Evolutionary conservation across 2,329 filamentous ascomycete species (phyloP).

Genomic region (Fusarium anguioides): DNA sequence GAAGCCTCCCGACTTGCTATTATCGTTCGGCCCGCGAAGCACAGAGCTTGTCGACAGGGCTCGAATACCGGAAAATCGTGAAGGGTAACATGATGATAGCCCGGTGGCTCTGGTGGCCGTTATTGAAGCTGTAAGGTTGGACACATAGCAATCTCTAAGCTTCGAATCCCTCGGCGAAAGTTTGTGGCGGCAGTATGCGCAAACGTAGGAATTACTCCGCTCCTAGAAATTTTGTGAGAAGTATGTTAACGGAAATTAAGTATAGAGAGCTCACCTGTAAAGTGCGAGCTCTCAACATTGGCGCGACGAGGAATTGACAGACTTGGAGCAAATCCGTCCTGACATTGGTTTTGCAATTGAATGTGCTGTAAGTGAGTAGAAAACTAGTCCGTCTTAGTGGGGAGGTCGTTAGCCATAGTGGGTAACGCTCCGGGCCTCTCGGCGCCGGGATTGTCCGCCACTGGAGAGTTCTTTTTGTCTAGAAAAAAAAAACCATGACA

Average conservation of each 20-base stretch:
- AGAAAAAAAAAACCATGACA: not conserved
- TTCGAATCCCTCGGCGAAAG: slow-evolving; percentile 37
- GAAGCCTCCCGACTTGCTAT: slow-evolving; percentile 39
- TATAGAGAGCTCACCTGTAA: slow-evolving; percentile 51
- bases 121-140: slow-evolving; percentile 23
- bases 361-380: slow-evolving; percentile 16
- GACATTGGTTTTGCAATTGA: slow-evolving; percentile 38
- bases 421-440: not conserved
- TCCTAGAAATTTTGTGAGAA: slow-evolving; percentile 44
- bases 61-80: slow-evolving; percentile 30
- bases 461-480: not conserved
- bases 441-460: slow-evolving; percentile 43
- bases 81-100: not conserved
- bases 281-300: slow-evolving; percentile 58
- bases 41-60: slow-evolving; percentile 45
- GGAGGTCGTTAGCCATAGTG: slow-evolving; percentile 37
- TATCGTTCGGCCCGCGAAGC: slow-evolving; percentile 35
- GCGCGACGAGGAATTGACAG: slow-evolving; percentile 40
- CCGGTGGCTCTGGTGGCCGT: slow-evolving; percentile 1
- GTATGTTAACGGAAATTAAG: not conserved
- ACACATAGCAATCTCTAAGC: slow-evolving; percentile 27
- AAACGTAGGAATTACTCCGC: slow-evolving; percentile 55
- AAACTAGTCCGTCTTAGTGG: slow-evolving; percentile 23
- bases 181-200: slow-evolving; percentile 54
- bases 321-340: slow-evolving; percentile 29